Base-by-base conservation (phyloP, 2,329 filamentous ascomycete species). In the Mycosphaerella sp. region DNA sequence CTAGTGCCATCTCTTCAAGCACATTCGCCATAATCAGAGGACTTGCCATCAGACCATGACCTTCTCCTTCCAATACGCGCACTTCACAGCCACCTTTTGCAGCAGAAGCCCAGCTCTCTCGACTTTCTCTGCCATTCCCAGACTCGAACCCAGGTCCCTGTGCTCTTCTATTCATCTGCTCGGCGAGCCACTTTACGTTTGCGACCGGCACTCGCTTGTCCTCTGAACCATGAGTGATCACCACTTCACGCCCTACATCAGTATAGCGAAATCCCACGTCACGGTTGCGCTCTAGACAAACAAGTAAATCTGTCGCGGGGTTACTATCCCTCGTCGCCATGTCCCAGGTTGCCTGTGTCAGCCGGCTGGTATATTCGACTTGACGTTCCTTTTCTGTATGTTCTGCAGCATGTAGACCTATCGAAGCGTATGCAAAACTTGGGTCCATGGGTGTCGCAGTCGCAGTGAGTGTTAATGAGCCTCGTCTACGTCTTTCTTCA, bases 221-320 rank as follows among this genome's bases (percentile, higher is more conserved):
- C 61, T 87, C 84, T 64, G 82, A 88, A 34, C 93, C 93, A 67
- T 98, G 93, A 64, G 96, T 91, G 58, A 98, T 95, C 18, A 96
- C 85, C 0, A 97, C 87, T 0, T 88, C 81, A 7, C 89, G 81
- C 5, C 86, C 94, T 59, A 98, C 95, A 66, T 98, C 93, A 14
- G 95, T 91, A 66, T 98, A 98, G 44, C 90, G 83, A 72, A 98
- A 98, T 0, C 93, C 93, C 62, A 98, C 95, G 0, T 87, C 84
- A 62, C 95, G 89, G 25, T 87, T 81, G 17, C 93, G 82, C 69
- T 98, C 93, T 1, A 98, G 77, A 66, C 93, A 98, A 5, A 96
- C 87, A 1, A 98, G 75, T 14, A 98, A 73, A 68, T 98, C 93
- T 0, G 95, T 88, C 0, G 93, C 91, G 0, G 93, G 93, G 66